Percentiles rank a stretch among this genome's conserved stretches.
Evolutionary conservation across 2,329 filamentous ascomycete genomes (phyloP).

Genomic region (Epichloe hybrida): DNA sequence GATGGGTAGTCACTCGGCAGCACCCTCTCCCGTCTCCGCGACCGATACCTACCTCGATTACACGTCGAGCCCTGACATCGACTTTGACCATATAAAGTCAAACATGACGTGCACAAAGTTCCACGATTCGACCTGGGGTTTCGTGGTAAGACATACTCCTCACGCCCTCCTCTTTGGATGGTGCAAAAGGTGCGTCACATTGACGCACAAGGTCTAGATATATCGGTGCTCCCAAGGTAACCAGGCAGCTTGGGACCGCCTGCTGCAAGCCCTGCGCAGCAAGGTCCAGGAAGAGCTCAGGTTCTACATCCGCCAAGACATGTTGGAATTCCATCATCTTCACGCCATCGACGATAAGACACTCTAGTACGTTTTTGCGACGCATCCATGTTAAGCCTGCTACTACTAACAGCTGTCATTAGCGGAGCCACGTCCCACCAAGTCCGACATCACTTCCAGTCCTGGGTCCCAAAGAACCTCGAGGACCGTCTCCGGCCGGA

Average conservation of each 20-base stretch:
- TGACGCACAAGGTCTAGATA: background rate
- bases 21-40: background rate
- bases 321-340: too few species aligned
- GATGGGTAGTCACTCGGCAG: background rate
- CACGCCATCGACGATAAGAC: background rate
- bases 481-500: background rate
- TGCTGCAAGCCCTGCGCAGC: background rate
- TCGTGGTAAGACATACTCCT: background rate
- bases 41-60: background rate
- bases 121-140: constrained; percentile 1
- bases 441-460: constrained; percentile 1
- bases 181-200: background rate
- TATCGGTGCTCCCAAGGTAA: constrained; percentile 1
- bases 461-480: constrained; percentile 1
- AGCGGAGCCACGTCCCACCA: constrained; percentile 1
- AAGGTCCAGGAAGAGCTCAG: background rate
- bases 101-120: background rate
- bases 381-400: background rate
- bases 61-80: background rate
- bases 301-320: background rate
- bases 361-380: background rate
- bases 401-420: background rate
- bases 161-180: too few species aligned
- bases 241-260: background rate
- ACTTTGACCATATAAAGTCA: background rate